These are phyloP conservation scores for Paecilomyces niveus DNA, from an alignment of 2,329 filamentous ascomycete species.

Conservation along the genomic window DNA sequence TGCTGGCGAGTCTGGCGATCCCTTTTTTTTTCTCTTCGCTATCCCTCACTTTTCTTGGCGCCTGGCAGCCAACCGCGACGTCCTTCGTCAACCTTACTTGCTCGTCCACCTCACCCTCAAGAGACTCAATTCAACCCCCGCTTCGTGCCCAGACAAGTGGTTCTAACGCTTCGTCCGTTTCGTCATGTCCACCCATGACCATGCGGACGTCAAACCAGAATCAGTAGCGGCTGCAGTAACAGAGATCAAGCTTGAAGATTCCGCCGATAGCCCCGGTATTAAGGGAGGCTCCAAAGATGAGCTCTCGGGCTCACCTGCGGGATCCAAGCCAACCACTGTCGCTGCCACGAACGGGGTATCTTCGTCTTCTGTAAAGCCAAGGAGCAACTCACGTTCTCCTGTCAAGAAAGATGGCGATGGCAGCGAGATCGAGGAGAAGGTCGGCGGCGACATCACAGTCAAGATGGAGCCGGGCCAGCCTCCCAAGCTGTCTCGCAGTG, in stretches of 20 bases:
- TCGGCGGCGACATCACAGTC: constrained; percentile 55
- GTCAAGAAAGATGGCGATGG: constrained; percentile 26
- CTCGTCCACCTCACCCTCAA: constrained; percentile 2
- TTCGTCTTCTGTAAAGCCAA: constrained; percentile 16
- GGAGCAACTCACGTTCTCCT: constrained; percentile 14
- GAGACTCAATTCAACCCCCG: constrained; percentile 2
- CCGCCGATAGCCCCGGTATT: constrained; percentile 13
- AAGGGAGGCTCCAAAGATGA: constrained; percentile 16
- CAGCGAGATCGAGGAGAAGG: constrained; percentile 44
- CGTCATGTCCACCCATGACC: constrained; percentile 37
- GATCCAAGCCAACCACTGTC: neutral
- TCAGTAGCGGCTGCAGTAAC: constrained; percentile 28
- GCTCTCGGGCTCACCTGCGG: constrained; percentile 1
- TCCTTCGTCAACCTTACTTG: constrained; percentile 6
- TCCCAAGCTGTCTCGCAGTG: constrained; percentile 65
- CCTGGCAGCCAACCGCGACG: constrained; percentile 1
- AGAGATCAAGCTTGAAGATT: constrained; percentile 26
- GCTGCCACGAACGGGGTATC: constrained; percentile 7
- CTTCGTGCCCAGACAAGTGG: constrained; percentile 10
- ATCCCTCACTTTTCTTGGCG: constrained; percentile 9
- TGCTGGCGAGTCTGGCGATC: neutral
- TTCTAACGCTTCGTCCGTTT: constrained; percentile 23
- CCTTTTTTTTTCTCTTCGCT: neutral
- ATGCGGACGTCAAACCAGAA: constrained; percentile 31
- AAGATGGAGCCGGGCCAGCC: constrained; percentile 60